These are phyloP conservation scores for Coemansia sp. DNA, from an alignment of 192 early-diverging fungal genomes.

Conservation along the genomic window DNA sequence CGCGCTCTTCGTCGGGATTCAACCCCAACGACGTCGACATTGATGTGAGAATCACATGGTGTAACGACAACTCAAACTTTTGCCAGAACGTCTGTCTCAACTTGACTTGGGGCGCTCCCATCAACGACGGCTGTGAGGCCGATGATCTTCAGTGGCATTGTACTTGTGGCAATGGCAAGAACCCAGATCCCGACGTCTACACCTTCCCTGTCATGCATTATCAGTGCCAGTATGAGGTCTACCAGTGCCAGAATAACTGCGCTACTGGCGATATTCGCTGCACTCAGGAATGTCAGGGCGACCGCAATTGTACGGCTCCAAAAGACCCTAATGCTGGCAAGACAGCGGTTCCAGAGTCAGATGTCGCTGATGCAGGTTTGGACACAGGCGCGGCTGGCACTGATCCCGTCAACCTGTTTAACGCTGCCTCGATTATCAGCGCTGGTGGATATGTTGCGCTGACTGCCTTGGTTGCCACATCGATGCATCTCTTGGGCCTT, in stretches of 20 bases:
- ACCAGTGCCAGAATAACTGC: slow-evolving; percentile 57
- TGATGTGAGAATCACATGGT: slow-evolving; percentile 52
- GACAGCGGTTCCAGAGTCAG: slow-evolving; percentile 34
- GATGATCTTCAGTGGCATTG: slow-evolving; percentile 51
- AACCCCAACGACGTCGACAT: slow-evolving; percentile 42
- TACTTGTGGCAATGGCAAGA: slow-evolving; percentile 56
- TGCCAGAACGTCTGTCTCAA: slow-evolving; percentile 58
- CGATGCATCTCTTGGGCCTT: slow-evolving; percentile 38
- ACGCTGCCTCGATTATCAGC: slow-evolving; percentile 36
- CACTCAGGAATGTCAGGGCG: slow-evolving; percentile 56
- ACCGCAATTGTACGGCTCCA: slow-evolving; percentile 55
- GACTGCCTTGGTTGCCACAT: slow-evolving; percentile 40
- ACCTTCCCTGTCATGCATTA: slow-evolving; percentile 59
- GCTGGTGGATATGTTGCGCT: slow-evolving; percentile 42
- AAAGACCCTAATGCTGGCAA: slow-evolving; percentile 56
- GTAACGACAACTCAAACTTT: slow-evolving; percentile 57
- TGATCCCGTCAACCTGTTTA: slow-evolving; percentile 52
- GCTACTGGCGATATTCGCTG: slow-evolving; percentile 56
- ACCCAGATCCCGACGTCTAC: slow-evolving; percentile 53
- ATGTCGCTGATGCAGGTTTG: slow-evolving; percentile 39
- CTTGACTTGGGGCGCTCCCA: slow-evolving; percentile 53
- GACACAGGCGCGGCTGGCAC: slow-evolving; percentile 26
- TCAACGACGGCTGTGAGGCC: slow-evolving; percentile 53
- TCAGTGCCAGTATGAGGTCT: slow-evolving; percentile 50
- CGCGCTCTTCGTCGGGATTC: slow-evolving; percentile 40